Conservation (phyloP, 2,329 filamentous ascomycete genomes). For the Aspergillus fumigatus region DNA sequence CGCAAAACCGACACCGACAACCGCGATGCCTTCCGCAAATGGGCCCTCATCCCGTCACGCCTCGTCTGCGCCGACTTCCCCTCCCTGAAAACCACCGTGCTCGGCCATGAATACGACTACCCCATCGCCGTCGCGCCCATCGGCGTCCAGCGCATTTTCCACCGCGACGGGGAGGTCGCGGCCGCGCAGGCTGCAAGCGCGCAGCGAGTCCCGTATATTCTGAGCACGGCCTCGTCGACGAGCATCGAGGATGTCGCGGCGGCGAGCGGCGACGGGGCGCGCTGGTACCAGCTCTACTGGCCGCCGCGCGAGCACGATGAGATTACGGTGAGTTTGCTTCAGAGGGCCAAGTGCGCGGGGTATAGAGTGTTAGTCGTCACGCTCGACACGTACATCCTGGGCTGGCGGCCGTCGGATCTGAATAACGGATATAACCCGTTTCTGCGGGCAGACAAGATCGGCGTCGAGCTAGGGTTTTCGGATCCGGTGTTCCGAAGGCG, state of each 20-base stretch:
- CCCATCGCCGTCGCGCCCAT: conserved; percentile 63
- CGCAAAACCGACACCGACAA: conserved; percentile 28
- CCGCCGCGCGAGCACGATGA: conserved; percentile 54
- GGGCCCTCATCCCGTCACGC: conserved; percentile 23
- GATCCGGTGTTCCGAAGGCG: conserved; percentile 61
- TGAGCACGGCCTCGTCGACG: conserved; percentile 60
- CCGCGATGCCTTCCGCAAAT: conserved; percentile 25
- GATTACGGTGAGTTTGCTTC: conserved; percentile 59
- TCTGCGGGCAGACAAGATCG: conserved; percentile 34
- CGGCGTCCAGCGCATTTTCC: conserved; percentile 64
- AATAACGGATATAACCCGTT: conserved; percentile 51
- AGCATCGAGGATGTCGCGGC: conserved; percentile 62
- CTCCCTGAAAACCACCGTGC: conserved; percentile 48
- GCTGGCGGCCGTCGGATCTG: conserved; percentile 64
- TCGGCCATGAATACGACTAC: conserved; percentile 44
- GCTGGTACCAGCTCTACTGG: conserved; percentile 76
- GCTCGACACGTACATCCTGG: conserved; percentile 64
- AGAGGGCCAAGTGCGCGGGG: conserved; percentile 55
- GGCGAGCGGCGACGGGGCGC: conserved; percentile 50
- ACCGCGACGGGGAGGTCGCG: conserved; percentile 59
- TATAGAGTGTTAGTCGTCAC: conserved; percentile 66
- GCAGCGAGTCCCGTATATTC: conserved; percentile 59
- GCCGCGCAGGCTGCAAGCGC: conserved; percentile 57
- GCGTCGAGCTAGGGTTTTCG: conserved; percentile 57
- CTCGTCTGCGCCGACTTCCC: conserved; percentile 34